These are phyloP conservation scores for Cinnamomum micranthum DNA, from an alignment of 164 flowering plant genomes.

Conservation along the genomic window DNA sequence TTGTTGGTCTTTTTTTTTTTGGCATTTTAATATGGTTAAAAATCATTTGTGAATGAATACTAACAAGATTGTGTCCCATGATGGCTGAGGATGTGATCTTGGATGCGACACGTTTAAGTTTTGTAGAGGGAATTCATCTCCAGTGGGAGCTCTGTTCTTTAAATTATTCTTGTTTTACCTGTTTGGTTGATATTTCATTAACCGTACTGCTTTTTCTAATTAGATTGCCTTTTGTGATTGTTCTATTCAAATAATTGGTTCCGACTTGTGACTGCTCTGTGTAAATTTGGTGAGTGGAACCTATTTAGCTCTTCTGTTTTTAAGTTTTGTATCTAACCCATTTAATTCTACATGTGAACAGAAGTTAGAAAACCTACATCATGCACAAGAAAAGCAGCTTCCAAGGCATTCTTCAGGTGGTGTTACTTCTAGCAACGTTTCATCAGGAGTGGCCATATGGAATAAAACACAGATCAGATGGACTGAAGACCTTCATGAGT, in stretches of 20 bases:
- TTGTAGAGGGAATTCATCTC: too few relatives aligned
- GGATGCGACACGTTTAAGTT: too few relatives aligned
- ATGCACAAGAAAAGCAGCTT: conserved; percentile 29
- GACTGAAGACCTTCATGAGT: conserved; percentile 87
- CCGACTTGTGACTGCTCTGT: not conserved
- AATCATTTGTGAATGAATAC: conserved; percentile 43
- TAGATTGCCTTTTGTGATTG: too few relatives aligned
- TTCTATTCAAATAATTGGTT: too few relatives aligned
- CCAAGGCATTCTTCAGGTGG: conserved; percentile 15
- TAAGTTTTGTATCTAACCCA: conserved; percentile 17
- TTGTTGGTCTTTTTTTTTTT: not conserved
- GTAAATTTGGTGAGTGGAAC: not conserved
- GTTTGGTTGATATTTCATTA: too few relatives aligned
- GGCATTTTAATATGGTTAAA: not conserved
- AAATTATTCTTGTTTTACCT: too few relatives aligned
- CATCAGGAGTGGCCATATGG: conserved; percentile 31
- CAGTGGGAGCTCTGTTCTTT: too few relatives aligned
- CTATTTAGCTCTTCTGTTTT: not conserved
- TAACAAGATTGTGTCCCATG: too few relatives aligned
- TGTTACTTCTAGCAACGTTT: conserved; percentile 17
- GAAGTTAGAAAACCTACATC: conserved; percentile 11
- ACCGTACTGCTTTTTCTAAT: too few relatives aligned
- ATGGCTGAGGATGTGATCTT: too few relatives aligned
- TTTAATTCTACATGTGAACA: conserved; percentile 19
- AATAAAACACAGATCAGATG: conserved; percentile 80